Percentiles rank a stretch among this genome's conserved stretches.
Evolutionary conservation across 75 land plant species (phyloP).

Genomic region (Pinus taeda): DNA sequence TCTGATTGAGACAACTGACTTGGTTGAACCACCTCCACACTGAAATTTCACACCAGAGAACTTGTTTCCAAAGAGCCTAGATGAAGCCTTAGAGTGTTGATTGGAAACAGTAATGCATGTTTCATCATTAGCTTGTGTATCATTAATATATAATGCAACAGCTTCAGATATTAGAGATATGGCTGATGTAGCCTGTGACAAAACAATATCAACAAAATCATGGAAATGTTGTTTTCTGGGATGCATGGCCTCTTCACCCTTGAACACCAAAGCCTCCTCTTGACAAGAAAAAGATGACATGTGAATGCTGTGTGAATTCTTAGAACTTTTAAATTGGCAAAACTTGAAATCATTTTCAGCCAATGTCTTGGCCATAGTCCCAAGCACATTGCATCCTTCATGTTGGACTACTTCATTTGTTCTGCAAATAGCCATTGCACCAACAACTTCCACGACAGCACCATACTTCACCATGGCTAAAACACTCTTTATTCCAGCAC

Average conservation of each 20-base stretch:
- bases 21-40: too few relatives aligned
- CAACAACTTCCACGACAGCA: slow-evolving; percentile 13
- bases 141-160: neutral
- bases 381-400: too few relatives aligned
- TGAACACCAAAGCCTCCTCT: neutral
- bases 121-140: too few relatives aligned
- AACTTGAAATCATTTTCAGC: too few relatives aligned
- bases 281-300: neutral
- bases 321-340: neutral
- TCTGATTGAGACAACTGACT: too few relatives aligned
- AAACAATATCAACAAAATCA: neutral
- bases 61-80: too few relatives aligned
- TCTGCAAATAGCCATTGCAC: slow-evolving; percentile 26
- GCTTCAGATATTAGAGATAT: neutral
- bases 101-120: neutral
- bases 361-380: too few relatives aligned
- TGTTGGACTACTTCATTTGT: slow-evolving; percentile 20
- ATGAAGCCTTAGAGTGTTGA: too few relatives aligned
- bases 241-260: neutral
- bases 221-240: neutral
- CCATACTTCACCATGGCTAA: slow-evolving; percentile 16
- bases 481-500: slow-evolving; percentile 17
- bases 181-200: neutral
- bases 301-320: neutral
- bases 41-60: too few relatives aligned